Evolutionary conservation across 2,329 filamentous ascomycete species (phyloP).

Genomic region (Tolypocladium inflatum): DNA sequence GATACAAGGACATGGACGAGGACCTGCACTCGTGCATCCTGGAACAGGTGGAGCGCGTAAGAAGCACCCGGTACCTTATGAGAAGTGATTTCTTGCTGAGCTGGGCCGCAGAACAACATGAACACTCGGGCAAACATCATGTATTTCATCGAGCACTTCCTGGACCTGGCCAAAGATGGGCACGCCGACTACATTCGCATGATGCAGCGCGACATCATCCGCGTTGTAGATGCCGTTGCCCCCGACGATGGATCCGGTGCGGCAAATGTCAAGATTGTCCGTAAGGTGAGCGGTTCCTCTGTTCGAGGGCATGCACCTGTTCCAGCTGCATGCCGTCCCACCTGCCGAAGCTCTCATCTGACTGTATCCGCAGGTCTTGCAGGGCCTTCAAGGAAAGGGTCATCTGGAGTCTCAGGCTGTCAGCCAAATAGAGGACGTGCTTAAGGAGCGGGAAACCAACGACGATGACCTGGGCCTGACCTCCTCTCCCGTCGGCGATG

Average conservation of each 20-base stretch:
- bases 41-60: constrained; percentile 80
- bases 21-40: constrained; percentile 95
- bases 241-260: constrained; percentile 79
- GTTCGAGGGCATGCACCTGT: not conserved
- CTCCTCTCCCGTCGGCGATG: constrained; percentile 39
- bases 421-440: constrained; percentile 68
- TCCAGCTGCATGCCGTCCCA: not conserved
- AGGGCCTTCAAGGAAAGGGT: constrained; percentile 57
- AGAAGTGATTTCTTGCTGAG: not conserved
- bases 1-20: constrained; percentile 90
- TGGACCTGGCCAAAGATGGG: constrained; percentile 72
- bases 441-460: constrained; percentile 67
- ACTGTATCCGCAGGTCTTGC: constrained; percentile 44
- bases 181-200: constrained; percentile 80
- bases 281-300: constrained; percentile 50
- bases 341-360: not conserved
- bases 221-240: constrained; percentile 85
- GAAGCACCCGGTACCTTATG: not conserved
- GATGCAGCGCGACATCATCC: constrained; percentile 88
- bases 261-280: constrained; percentile 87
- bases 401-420: constrained; percentile 70
- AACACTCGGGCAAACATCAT: constrained; percentile 97
- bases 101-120: constrained; percentile 66
- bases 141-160: constrained; percentile 95
- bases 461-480: constrained; percentile 44